Evolutionary conservation across 2,329 filamentous ascomycete species (phyloP), one percentile per base, ranked within the genome.

Genomic region (Apiospora saccharicola): DNA sequence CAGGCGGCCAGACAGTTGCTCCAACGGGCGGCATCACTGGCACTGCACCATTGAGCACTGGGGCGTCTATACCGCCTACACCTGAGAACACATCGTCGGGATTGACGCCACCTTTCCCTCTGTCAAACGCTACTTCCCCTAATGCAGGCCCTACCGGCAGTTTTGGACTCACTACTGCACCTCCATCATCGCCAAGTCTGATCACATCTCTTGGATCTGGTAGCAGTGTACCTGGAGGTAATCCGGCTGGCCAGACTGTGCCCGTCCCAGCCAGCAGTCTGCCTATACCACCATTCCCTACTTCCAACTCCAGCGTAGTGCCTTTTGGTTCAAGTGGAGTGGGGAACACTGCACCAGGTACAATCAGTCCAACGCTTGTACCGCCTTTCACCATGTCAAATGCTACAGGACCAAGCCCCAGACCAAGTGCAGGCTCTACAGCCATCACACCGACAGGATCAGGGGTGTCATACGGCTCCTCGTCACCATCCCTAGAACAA

Each of bases 241-340:
- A 73, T 24, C 68, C 73, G 41, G 75, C 75, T 22, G 73, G 69
- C 1, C 53, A 61, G 16, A 61, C 53, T 30, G 30, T 61, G 2
- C 73, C 74, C 4, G 72, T 74, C 0, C 73, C 76, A 34, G 30
- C 74, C n/a, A 74, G 69, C 37, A 71, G 68, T 19, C 47, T 43
- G 14, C 22, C 46, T 22, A n/a, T 68, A 8, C 57, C 67, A 16
- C 75, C 76, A 41, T 77, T 78, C 64, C 71, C 77, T 2, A 68
- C 73, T 70, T 34, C 71, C 26, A 79, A 78, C 57, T 75, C 75
- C 19, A 79, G 75, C 19, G 68, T n/a, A 24, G 34, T 53, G 16
- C 64, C 72, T 6, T 72, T 68, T 22, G 67, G 74, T n/a, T 22
- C 68, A 47, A 72, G 70, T 51, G 73, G 43, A 44, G 5, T 19